A percentile compares a stretch with the other conserved stretches of the same genome.
These are phyloP conservation scores for Pulveroboletus sp. DNA, from an alignment of 768 basidiomycete species.

Conservation along the genomic window DNA sequence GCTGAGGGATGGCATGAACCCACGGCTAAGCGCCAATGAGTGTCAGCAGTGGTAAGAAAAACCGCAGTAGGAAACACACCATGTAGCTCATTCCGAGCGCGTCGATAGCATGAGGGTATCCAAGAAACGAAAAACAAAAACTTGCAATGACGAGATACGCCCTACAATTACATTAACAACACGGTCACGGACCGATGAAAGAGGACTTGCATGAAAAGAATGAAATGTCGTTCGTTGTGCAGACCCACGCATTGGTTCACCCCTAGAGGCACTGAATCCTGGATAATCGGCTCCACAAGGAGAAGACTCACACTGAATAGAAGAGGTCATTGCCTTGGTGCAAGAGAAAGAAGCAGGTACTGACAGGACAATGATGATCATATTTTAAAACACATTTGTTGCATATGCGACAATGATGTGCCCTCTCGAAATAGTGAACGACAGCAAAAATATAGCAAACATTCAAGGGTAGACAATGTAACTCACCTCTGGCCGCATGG, in stretches of 20 bases:
- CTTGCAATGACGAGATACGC: conserved; percentile 76
- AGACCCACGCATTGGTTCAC: conserved; percentile 97
- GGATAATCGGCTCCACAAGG: neutral
- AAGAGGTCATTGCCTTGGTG: neutral
- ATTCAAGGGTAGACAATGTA: neutral
- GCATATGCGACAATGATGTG: conserved; percentile 92
- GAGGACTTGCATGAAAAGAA: conserved; percentile 80
- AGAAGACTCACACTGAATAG: conserved; percentile 37
- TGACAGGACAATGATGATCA: conserved; percentile 88
- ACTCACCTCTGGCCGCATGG: conserved; percentile 76
- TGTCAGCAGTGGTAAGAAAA: neutral
- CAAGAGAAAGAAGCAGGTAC: conserved; percentile 31
- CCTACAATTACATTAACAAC: conserved; percentile 40
- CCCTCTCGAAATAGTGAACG: conserved; percentile 51
- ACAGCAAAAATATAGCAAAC: conserved; percentile 9
- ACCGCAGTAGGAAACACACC: conserved; percentile 31
- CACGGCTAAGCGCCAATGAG: conserved; percentile 38
- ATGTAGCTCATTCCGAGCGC: conserved; percentile 55
- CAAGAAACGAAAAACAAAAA: conserved; percentile 57
- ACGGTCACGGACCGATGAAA: neutral
- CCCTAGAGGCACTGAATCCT: conserved; percentile 48
- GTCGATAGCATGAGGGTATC: conserved; percentile 57
- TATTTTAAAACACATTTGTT: conserved; percentile 87
- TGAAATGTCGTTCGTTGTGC: conserved; percentile 93
- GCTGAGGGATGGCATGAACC: conserved; percentile 61